Percentiles rank a stretch among this genome's conserved stretches.
These are phyloP conservation scores for Pleurotus eryngii DNA, from an alignment of 768 basidiomycete genomes.

Conservation along the genomic window DNA sequence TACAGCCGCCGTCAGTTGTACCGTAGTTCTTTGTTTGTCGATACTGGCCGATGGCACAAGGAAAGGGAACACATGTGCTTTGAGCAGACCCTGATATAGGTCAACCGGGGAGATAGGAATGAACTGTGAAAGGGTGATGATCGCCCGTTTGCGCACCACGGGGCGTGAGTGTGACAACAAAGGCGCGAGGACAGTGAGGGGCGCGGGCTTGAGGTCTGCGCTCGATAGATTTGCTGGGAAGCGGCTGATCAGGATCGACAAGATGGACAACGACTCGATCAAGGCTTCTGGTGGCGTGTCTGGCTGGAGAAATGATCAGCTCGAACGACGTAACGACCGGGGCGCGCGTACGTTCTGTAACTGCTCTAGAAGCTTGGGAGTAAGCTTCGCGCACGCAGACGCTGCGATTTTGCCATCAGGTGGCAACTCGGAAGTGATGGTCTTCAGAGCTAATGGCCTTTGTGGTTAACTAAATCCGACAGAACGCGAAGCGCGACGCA, in stretches of 20 bases:
- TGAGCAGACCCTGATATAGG: conserved; percentile 60
- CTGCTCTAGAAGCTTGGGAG: conserved; percentile 78
- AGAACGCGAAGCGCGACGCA: conserved; percentile 28
- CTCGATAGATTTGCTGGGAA: conserved; percentile 69
- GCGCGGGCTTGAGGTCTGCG: conserved; percentile 49
- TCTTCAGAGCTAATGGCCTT: conserved; percentile 73
- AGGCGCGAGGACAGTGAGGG: conserved; percentile 65
- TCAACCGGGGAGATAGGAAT: conserved; percentile 66
- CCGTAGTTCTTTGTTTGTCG: conserved; percentile 74
- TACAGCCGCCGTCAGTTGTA: conserved; percentile 77
- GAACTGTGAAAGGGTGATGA: conserved; percentile 81
- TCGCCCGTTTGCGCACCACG: conserved; percentile 91
- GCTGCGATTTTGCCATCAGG: conserved; percentile 75
- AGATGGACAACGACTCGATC: conserved; percentile 78
- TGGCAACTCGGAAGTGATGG: conserved; percentile 88
- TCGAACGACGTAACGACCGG: not conserved
- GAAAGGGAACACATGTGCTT: conserved; percentile 56
- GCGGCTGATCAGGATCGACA: conserved; percentile 84
- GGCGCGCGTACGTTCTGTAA: conserved; percentile 59
- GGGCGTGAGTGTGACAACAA: conserved; percentile 73
- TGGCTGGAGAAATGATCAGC: conserved; percentile 33
- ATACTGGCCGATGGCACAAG: conserved; percentile 48
- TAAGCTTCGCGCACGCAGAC: conserved; percentile 79
- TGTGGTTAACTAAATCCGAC: not conserved
- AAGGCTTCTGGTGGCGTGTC: conserved; percentile 77